Evolutionary conservation across 257 asterid genomes (phyloP), one percentile per base, ranked within the genome.

Genomic region (Solanum lycopersicoides): DNA sequence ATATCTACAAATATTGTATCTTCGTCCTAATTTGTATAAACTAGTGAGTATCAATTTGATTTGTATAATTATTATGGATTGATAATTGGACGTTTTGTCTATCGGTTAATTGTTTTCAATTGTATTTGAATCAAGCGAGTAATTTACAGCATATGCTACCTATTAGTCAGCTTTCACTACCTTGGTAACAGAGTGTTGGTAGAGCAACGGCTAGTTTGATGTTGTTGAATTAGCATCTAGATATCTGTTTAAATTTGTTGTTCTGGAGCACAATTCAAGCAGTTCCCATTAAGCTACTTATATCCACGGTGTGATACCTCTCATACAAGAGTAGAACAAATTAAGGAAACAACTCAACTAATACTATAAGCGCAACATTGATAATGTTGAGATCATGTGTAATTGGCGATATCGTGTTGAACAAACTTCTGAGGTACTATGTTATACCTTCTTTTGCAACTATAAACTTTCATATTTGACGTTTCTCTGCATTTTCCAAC

Each of bases 381-480:
- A 47, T 47, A 47, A 47, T 47, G 56, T 47, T 91, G 86, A 91
- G 30, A 35, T 35, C 5, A 35, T 93, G 96, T 68, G 89, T 92
- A 1, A 96, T 95, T 59, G 96, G 98, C 3, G 98, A 95, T 87
- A 98, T 98, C 35, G 91, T n/a, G 87, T 89, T 47, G 95, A 94
- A 86, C 98, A 95, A 91, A 98, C 96, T 34, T 98, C 98, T 60
- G 96, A 95, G 95, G 98, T 95, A 86, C 37, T 10, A 28, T 9
- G 25, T 45, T 28, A 45, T 45, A 47, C 56, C 18, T 45, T 28
- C 41, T 45, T 79, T 16, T n/a, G 30, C 21, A 79, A 2, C 84
- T 44, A 44, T 4, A 45, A 79, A 42, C 65, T 44, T 77, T 77
- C 60, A 42, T 34, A 42, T 42, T 42, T 44, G 14, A 77, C 9